These are phyloP conservation scores for Physcia stellaris DNA, from an alignment of 495 filamentous ascomycete species.

Conservation along the genomic window DNA sequence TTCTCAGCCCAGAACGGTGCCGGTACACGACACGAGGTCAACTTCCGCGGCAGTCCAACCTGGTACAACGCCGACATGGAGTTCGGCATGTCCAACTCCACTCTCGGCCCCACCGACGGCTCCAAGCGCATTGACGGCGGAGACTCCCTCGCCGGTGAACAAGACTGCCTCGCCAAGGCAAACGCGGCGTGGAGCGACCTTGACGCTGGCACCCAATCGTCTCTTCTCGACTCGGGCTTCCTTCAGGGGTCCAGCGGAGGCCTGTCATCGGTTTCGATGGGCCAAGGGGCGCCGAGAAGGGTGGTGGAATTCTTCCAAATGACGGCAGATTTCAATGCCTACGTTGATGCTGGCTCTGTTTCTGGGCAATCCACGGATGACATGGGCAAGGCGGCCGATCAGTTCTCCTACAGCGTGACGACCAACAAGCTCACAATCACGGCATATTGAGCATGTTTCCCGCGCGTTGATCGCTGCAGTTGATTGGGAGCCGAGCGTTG, in stretches of 20 bases:
- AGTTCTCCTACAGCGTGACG: slow-evolving; percentile 3
- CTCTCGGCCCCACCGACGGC: slow-evolving; percentile 4
- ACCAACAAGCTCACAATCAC: slow-evolving; percentile 7
- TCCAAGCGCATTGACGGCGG: not conserved
- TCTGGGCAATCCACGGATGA: not conserved
- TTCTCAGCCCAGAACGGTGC: slow-evolving; percentile 3
- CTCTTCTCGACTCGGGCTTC: slow-evolving; percentile 2
- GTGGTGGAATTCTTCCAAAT: slow-evolving; percentile 12
- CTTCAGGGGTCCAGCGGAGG: slow-evolving; percentile 4
- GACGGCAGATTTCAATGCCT: slow-evolving; percentile 9
- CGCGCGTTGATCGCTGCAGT: no score
- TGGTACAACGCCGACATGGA: slow-evolving; percentile 12
- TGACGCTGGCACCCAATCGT: not conserved
- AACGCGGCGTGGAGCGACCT: slow-evolving; percentile 6
- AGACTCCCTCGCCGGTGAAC: slow-evolving; percentile 6
- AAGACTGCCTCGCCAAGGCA: slow-evolving; percentile 10
- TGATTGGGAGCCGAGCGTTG: no score
- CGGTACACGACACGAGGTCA: slow-evolving; percentile 8
- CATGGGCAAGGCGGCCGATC: slow-evolving; percentile 3
- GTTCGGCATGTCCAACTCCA: slow-evolving; percentile 9
- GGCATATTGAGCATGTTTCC: slow-evolving; percentile 9
- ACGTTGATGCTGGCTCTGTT: slow-evolving; percentile 9
- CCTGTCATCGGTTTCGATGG: slow-evolving; percentile 8
- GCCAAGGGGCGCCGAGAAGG: slow-evolving; percentile 1
- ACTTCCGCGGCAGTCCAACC: slow-evolving; percentile 3